A percentile compares a stretch with the other conserved stretches of the same genome.
Conservation (phyloP, 2,329 filamentous ascomycete species). For the Tolypocladium amazonense region DNA sequence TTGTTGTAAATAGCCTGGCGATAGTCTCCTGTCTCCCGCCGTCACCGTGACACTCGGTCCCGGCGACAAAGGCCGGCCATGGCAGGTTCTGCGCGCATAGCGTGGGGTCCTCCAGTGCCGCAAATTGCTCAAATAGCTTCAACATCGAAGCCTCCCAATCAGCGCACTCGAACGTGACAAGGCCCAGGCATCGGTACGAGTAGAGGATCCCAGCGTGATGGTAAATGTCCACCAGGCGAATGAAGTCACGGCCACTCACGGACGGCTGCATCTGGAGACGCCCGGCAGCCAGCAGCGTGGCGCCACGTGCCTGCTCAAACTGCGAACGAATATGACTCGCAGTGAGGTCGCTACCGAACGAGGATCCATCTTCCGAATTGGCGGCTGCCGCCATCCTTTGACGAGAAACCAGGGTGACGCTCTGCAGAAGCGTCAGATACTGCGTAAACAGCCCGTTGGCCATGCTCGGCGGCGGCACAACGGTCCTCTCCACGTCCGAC, state of each 20-base stretch:
- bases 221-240: conserved; percentile 17
- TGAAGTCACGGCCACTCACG: conserved; percentile 12
- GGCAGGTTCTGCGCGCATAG: conserved; percentile 17
- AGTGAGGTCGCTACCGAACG: background rate
- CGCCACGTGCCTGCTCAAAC: conserved; percentile 16
- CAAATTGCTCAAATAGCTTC: conserved; percentile 12
- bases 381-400: background rate
- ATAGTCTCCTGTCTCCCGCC: conserved; percentile 9
- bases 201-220: conserved; percentile 17
- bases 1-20: conserved; percentile 5
- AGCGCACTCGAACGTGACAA: conserved; percentile 2
- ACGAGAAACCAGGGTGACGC: conserved; percentile 10
- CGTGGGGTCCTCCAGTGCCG: conserved; percentile 10
- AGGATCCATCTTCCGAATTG: background rate
- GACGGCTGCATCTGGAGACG: conserved; percentile 9
- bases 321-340: conserved; percentile 3
- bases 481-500: conserved; percentile 10
- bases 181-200: conserved; percentile 14
- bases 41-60: conserved; percentile 13
- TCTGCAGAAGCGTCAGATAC: conserved; percentile 11
- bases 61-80: conserved; percentile 18
- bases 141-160: conserved; percentile 8
- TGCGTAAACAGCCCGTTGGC: conserved; percentile 14
- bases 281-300: conserved; percentile 15
- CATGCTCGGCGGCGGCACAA: conserved; percentile 10